Evolutionary conservation across 345 rosid species (phyloP).

Genomic region (Pistacia vera): DNA sequence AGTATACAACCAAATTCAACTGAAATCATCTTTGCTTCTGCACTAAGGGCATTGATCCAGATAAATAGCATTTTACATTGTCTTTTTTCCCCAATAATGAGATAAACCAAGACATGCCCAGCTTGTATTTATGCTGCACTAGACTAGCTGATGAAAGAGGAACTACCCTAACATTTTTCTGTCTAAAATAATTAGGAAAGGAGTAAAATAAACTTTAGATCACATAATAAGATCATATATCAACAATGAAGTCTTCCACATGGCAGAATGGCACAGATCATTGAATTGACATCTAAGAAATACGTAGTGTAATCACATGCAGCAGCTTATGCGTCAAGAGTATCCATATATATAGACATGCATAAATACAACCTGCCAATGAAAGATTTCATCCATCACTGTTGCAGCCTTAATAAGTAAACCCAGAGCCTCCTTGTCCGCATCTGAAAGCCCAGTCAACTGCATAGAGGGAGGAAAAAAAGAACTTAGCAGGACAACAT

Average conservation of each 20-base stretch:
- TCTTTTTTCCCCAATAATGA: background rate
- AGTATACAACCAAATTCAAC: background rate
- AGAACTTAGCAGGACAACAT: background rate
- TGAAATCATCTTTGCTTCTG: background rate
- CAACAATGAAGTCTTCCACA: background rate
- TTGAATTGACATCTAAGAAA: background rate
- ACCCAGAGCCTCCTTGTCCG: constrained; percentile 64
- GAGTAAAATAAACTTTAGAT: background rate
- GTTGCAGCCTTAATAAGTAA: constrained; percentile 81
- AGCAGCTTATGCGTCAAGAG: background rate
- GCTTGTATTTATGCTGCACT: background rate
- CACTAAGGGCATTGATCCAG: background rate
- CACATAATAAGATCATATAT: background rate
- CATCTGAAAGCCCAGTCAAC: constrained; percentile 70
- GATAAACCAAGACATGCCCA: background rate
- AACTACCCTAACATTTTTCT: background rate
- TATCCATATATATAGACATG: constrained; percentile 1
- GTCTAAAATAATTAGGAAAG: background rate
- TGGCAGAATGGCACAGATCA: constrained; percentile 4
- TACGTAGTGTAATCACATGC: background rate
- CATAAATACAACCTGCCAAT: constrained; percentile 60
- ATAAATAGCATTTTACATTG: background rate
- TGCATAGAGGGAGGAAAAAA: constrained; percentile 34
- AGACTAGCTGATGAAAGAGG: background rate
- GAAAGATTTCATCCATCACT: constrained; percentile 76